Conservation (phyloP, 805 yeast species). For the Yarrowia hollandica region DNA sequence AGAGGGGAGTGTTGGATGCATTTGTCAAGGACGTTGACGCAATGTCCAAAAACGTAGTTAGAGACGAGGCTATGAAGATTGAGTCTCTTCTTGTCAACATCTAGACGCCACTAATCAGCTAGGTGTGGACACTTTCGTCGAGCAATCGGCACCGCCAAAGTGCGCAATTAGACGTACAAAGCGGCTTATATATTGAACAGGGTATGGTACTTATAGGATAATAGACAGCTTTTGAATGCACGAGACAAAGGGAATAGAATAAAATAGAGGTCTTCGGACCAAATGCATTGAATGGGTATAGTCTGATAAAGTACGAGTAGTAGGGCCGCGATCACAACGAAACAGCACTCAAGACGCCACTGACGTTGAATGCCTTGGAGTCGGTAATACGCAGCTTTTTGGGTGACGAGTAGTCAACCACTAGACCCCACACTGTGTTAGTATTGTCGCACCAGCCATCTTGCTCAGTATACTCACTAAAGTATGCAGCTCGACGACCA, state of each 20-base stretch:
- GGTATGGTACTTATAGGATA: conserved; percentile 1
- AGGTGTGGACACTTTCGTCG: neutral
- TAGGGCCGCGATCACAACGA: neutral
- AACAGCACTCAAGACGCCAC: neutral
- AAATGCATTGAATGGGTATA: conserved; percentile 8
- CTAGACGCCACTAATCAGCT: neutral
- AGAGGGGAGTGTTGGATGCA: conserved; percentile 33
- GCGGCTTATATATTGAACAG: conserved; percentile 2
- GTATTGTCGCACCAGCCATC: neutral
- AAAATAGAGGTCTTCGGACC: neutral
- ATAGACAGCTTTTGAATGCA: neutral
- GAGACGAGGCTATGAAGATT: conserved; percentile 34
- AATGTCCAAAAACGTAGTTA: conserved; percentile 31
- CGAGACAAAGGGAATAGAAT: neutral
- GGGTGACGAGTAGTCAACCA: conserved; percentile 17
- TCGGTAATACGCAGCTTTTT: neutral
- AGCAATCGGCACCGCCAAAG: neutral
- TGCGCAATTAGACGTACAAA: too few species aligned
- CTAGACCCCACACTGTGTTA: conserved; percentile 25
- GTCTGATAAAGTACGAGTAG: neutral
- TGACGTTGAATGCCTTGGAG: conserved; percentile 7
- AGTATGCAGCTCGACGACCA: conserved; percentile 58
- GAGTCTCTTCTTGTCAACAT: conserved; percentile 33
- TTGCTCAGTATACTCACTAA: conserved; percentile 34
- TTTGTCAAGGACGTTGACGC: conserved; percentile 35